phyloP scores from a whole-genome alignment of 768 basidiomycete genomes.

The Xerocomellus amylosporus region DNA sequence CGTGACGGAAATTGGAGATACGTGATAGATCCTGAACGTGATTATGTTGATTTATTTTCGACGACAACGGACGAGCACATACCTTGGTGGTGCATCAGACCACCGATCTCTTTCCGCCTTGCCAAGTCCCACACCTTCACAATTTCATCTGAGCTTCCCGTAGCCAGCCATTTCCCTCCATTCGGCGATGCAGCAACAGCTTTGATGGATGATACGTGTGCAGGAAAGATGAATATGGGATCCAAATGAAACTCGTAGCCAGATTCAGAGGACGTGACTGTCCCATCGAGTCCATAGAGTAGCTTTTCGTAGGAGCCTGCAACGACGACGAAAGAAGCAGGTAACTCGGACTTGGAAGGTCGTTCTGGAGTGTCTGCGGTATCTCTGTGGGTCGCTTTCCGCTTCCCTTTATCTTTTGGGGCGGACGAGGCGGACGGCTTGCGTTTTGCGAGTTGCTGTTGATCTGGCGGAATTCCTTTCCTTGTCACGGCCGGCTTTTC shows the following conservation, averaged over 20 bases:
- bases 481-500: constrained; percentile 9
- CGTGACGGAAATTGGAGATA: constrained; percentile 82
- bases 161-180: constrained; percentile 95
- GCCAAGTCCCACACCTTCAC: constrained; percentile 96
- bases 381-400: constrained; percentile 4
- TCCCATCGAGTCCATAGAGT: constrained; percentile 83
- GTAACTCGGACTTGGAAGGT: constrained; percentile 30
- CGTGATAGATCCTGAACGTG: constrained; percentile 78
- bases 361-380: neutral
- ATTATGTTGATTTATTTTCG: neutral
- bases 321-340: constrained; percentile 76
- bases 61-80: constrained; percentile 11
- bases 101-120: constrained; percentile 89
- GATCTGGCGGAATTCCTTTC: neutral
- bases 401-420: constrained; percentile 33
- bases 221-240: constrained; percentile 95
- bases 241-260: constrained; percentile 46
- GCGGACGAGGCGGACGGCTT: constrained; percentile 10
- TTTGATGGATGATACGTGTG: constrained; percentile 91
- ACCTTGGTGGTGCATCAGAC: constrained; percentile 95
- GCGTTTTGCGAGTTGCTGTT: neutral
- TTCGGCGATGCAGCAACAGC: constrained; percentile 83
- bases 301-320: constrained; percentile 97
- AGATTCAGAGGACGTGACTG: constrained; percentile 35
- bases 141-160: constrained; percentile 94